Conservation (phyloP, 768 basidiomycete genomes). For the Boletus patriciae region DNA sequence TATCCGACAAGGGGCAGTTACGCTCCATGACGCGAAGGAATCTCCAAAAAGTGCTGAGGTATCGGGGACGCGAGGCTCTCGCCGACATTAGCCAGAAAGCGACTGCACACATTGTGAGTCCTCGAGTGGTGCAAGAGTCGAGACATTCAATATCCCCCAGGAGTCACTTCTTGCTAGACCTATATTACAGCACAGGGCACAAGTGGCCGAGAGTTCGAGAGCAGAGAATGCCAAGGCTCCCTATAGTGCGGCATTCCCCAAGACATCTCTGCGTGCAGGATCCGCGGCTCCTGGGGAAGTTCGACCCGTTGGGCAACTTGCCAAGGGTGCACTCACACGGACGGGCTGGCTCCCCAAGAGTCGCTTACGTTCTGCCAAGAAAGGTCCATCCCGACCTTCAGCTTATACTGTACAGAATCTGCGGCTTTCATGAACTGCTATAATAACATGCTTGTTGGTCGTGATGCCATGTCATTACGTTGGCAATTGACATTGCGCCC, state of each 20-base stretch:
- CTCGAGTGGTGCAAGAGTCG: background rate
- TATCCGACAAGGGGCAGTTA: conserved; percentile 43
- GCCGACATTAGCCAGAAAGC: conserved; percentile 55
- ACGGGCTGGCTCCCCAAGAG: conserved; percentile 25
- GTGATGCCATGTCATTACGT: conserved; percentile 10
- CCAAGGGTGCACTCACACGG: conserved; percentile 51
- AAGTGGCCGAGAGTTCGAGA: conserved; percentile 37
- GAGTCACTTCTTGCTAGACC: conserved; percentile 70
- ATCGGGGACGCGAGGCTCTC: conserved; percentile 48
- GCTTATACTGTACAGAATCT: conserved; percentile 23
- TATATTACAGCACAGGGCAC: conserved; percentile 46
- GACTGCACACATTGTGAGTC: conserved; percentile 63
- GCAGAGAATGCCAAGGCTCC: conserved; percentile 27
- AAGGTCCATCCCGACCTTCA: conserved; percentile 9
- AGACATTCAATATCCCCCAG: conserved; percentile 37
- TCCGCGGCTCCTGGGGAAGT: conserved; percentile 58
- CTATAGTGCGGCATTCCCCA: conserved; percentile 26
- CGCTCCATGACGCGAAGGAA: conserved; percentile 72
- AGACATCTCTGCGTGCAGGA: conserved; percentile 44
- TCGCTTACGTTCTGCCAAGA: conserved; percentile 14
- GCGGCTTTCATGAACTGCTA: conserved; percentile 17
- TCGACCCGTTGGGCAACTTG: conserved; percentile 52
- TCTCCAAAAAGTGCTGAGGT: conserved; percentile 70
- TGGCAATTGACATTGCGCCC: background rate
- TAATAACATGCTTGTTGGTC: conserved; percentile 1